Evolutionary conservation across 2,329 filamentous ascomycete species (phyloP).

Genomic region (Tricladium varicosporioides): DNA sequence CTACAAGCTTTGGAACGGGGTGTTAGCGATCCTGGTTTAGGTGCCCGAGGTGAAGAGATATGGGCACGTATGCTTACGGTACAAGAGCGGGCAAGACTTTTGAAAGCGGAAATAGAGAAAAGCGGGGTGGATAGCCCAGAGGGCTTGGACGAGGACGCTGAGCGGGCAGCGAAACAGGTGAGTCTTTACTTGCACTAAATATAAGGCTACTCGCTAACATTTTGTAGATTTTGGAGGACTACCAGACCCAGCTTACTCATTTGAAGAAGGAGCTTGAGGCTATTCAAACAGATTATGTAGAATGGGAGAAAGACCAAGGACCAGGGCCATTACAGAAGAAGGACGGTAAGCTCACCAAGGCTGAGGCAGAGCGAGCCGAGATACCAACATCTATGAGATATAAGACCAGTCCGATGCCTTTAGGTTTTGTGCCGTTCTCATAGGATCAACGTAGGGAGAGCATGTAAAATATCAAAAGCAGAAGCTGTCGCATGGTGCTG

Average conservation of each 20-base stretch:
- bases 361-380: slow-evolving; percentile 2
- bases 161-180: slow-evolving; percentile 75
- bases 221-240: slow-evolving; percentile 70
- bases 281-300: slow-evolving; percentile 51
- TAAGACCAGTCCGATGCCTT: slow-evolving; percentile 6
- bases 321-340: slow-evolving; percentile 18
- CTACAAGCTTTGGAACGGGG: slow-evolving; percentile 66
- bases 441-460: not conserved
- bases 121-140: slow-evolving; percentile 55
- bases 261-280: slow-evolving; percentile 63
- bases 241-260: slow-evolving; percentile 76
- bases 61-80: slow-evolving; percentile 79
- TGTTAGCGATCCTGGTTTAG: slow-evolving; percentile 72
- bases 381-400: slow-evolving; percentile 8
- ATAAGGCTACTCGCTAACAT: slow-evolving; percentile 18
- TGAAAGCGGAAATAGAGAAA: slow-evolving; percentile 73
- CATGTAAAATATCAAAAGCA: not conserved
- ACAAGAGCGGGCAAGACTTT: slow-evolving; percentile 66
- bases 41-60: slow-evolving; percentile 76
- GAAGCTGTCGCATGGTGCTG: not conserved
- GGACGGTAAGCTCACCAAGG: slow-evolving; percentile 11
- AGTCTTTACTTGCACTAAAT: slow-evolving; percentile 30
- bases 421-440: slow-evolving; percentile 8
- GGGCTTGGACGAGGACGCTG: slow-evolving; percentile 64
- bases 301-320: slow-evolving; percentile 46